These are phyloP conservation scores for Ophiostoma pallidulum DNA, from an alignment of 2,329 filamentous ascomycete species.

Conservation along the genomic window DNA sequence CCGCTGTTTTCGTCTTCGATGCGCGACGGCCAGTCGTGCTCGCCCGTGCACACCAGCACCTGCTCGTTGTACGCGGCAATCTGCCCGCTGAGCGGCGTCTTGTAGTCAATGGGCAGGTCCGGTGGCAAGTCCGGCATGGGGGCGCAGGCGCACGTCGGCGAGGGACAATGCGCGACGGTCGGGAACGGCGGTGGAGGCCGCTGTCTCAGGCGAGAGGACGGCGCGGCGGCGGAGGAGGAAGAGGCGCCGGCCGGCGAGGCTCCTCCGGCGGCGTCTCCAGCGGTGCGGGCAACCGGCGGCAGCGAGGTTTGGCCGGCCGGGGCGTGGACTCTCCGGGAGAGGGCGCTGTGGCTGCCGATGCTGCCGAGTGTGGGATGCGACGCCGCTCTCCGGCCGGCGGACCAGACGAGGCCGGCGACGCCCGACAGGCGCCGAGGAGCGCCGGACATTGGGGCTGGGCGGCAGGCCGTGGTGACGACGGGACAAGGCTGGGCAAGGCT, in stretches of 20 bases:
- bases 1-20: conserved; percentile 72
- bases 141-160: conserved; percentile 68
- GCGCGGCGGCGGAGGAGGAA: not conserved
- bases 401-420: too few relatives aligned
- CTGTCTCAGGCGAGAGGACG: not conserved
- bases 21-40: conserved; percentile 68
- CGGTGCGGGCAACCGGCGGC: too few relatives aligned
- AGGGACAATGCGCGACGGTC: conserved; percentile 53
- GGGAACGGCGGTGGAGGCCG: conserved; percentile 26
- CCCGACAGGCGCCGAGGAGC: too few relatives aligned
- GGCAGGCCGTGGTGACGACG: too few relatives aligned
- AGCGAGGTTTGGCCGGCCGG: too few relatives aligned
- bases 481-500: too few relatives aligned
- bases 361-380: too few relatives aligned
- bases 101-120: conserved; percentile 65
- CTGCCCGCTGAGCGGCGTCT: conserved; percentile 60
- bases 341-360: too few relatives aligned
- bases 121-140: conserved; percentile 53
- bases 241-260: not conserved
- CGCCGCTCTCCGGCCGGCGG: too few relatives aligned
- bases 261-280: not conserved
- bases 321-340: too few relatives aligned
- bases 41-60: conserved; percentile 72
- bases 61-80: conserved; percentile 75
- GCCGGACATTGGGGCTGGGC: too few relatives aligned